A percentile compares a stretch with the other conserved stretches of the same genome.
phyloP scores from a whole-genome alignment of 2,329 filamentous ascomycete genomes.

The Phoma sp. region DNA sequence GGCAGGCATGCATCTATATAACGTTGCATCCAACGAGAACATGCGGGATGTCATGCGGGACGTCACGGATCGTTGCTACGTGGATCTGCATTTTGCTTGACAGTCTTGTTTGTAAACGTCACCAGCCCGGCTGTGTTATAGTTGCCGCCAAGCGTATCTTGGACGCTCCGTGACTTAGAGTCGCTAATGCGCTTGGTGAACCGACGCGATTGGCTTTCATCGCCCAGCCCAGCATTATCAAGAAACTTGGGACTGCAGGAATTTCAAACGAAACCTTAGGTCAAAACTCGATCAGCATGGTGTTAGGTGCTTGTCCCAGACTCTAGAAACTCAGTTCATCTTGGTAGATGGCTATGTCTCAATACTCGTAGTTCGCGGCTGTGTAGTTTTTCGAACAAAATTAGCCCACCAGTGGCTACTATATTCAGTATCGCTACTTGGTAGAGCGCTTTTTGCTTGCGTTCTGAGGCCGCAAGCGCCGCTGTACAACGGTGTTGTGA shows the following conservation, averaged over 20 bases:
- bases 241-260: slow-evolving; percentile 24
- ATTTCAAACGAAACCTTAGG: background rate
- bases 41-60: background rate
- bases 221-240: slow-evolving; percentile 19
- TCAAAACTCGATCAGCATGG: slow-evolving; percentile 7
- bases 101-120: slow-evolving; percentile 28
- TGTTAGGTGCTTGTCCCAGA: slow-evolving; percentile 2
- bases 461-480: slow-evolving; percentile 19
- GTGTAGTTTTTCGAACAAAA: slow-evolving; percentile 16
- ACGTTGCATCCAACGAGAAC: background rate
- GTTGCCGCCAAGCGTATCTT: slow-evolving; percentile 24
- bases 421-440: slow-evolving; percentile 5
- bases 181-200: slow-evolving; percentile 28
- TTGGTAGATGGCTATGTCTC: slow-evolving; percentile 18
- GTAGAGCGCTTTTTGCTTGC: slow-evolving; percentile 7
- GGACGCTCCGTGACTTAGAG: slow-evolving; percentile 19
- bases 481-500: slow-evolving; percentile 14
- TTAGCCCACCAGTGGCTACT: slow-evolving; percentile 4
- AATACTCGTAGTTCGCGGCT: slow-evolving; percentile 29
- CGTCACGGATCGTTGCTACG: background rate
- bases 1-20: background rate
- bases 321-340: slow-evolving; percentile 6
- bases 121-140: slow-evolving; percentile 32
- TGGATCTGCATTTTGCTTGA: slow-evolving; percentile 1
- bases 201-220: slow-evolving; percentile 20